Evolutionary conservation across 148 eudicot genomes (phyloP).

Genomic region (Vaccinium macrocarpon): DNA sequence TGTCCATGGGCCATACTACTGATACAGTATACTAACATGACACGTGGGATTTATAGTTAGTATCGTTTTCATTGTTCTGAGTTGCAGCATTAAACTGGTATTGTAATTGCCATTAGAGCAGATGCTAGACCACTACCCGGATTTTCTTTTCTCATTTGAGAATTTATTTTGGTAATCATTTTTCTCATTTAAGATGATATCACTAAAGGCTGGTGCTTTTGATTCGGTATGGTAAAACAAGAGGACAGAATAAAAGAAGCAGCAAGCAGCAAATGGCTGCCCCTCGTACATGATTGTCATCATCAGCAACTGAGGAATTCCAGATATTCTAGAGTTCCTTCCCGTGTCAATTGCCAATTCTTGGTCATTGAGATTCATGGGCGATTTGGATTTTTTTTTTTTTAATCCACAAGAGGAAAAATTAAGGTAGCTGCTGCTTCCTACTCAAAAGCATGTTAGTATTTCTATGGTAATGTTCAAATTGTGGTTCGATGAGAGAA

Average conservation of each 20-base stretch:
- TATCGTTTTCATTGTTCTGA: neutral
- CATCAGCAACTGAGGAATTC: neutral
- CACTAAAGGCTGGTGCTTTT: slow-evolving; percentile 15
- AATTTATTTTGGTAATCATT: too few species aligned
- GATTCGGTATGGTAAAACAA: slow-evolving; percentile 81
- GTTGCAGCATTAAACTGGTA: neutral
- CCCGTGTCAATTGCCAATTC: too few species aligned
- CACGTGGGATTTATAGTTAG: neutral
- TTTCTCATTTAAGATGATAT: neutral
- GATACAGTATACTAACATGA: neutral
- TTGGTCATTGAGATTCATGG: too few species aligned
- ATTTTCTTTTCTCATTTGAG: neutral
- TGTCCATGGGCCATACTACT: neutral
- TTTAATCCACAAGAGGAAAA: too few species aligned
- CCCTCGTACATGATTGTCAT: slow-evolving; percentile 54
- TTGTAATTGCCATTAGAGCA: neutral
- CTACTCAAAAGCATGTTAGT: neutral
- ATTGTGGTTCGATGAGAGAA: neutral
- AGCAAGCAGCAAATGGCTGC: slow-evolving; percentile 99
- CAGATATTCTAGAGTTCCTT: too few species aligned
- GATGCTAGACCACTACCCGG: neutral
- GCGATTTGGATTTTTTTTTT: too few species aligned
- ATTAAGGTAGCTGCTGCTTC: neutral
- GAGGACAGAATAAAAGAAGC: slow-evolving; percentile 75
- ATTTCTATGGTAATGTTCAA: neutral